Conservation (phyloP, 805 yeast species). For the Pichia scutulata region DNA sequence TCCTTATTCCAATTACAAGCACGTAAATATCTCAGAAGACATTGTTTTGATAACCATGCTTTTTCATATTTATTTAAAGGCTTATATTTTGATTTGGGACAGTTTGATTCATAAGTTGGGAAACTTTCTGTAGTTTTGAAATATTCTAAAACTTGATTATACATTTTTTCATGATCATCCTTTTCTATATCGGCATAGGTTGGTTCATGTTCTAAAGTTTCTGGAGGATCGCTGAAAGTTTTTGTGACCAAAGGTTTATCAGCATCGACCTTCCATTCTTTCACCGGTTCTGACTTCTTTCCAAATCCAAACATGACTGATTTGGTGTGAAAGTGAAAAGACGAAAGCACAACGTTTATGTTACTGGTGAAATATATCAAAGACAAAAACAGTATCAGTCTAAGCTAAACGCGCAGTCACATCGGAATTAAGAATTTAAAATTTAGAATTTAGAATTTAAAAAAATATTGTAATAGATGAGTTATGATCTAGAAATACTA, state of each 20-base stretch:
- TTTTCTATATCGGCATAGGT: constrained; percentile 40
- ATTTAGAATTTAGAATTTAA: no score
- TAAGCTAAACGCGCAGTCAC: neutral
- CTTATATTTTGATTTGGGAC: constrained; percentile 26
- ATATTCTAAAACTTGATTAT: constrained; percentile 48
- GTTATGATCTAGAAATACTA: neutral
- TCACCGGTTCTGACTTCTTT: constrained; percentile 14
- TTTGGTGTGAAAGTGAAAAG: neutral
- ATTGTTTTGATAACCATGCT: constrained; percentile 88
- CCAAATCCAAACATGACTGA: constrained; percentile 25
- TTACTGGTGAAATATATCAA: neutral
- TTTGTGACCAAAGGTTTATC: constrained; percentile 16
- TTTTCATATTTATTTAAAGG: constrained; percentile 49
- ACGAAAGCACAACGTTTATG: neutral
- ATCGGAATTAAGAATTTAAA: neutral
- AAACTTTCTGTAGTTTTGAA: constrained; percentile 43
- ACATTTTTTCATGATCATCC: constrained; percentile 50
- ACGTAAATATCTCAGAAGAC: constrained; percentile 78
- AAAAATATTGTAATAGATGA: no score
- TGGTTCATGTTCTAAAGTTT: constrained; percentile 26
- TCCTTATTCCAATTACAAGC: constrained; percentile 84
- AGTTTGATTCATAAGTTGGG: constrained; percentile 42
- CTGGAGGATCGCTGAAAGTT: constrained; percentile 52
- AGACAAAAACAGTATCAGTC: no score
- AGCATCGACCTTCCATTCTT: constrained; percentile 23